phyloP scores from a whole-genome alignment of 1,284 basidiomycete genomes.

The Xanthoconium separans region DNA sequence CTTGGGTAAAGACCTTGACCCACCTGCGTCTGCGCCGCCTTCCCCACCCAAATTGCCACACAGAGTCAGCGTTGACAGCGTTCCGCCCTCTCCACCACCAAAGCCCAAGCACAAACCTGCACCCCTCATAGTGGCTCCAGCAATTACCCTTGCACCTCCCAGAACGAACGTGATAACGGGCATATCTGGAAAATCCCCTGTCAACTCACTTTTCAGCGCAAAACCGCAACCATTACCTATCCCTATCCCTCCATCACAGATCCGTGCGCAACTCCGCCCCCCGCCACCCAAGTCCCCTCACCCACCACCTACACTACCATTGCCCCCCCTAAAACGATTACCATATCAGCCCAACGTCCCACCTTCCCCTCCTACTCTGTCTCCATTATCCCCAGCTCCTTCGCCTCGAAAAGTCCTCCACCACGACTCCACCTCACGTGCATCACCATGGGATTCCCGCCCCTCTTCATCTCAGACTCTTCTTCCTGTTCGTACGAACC shows the following conservation, averaged over 20 bases:
- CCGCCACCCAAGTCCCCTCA: constrained; percentile 24
- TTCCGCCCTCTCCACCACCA: constrained; percentile 23
- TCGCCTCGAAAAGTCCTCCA: constrained; percentile 5
- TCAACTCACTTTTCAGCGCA: constrained; percentile 23
- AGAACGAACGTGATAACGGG: constrained; percentile 25
- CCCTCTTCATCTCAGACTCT: constrained; percentile 21
- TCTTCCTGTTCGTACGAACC: constrained; percentile 9
- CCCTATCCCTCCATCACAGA: constrained; percentile 30
- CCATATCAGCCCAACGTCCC: constrained; percentile 14
- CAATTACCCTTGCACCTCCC: constrained; percentile 14
- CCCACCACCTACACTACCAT: constrained; percentile 18
- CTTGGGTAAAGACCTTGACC: constrained; percentile 9
- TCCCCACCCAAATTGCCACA: constrained; percentile 5
- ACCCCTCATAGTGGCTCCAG: constrained; percentile 10
- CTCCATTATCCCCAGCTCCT: constrained; percentile 12
- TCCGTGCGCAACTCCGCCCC: constrained; percentile 30
- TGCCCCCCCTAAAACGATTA: constrained; percentile 21
- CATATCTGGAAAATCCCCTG: constrained; percentile 25
- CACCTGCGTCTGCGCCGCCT: constrained; percentile 1
- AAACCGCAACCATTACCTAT: constrained; percentile 30
- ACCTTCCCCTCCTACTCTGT: not conserved
- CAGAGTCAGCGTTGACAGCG: constrained; percentile 13
- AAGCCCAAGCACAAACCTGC: constrained; percentile 21
- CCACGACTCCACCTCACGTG: constrained; percentile 1
- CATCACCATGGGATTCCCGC: constrained; percentile 7